A percentile compares a stretch with the other conserved stretches of the same genome.
Conservation (phyloP, 208 protist genomes). For the Acanthamoeba castellanii region DNA sequence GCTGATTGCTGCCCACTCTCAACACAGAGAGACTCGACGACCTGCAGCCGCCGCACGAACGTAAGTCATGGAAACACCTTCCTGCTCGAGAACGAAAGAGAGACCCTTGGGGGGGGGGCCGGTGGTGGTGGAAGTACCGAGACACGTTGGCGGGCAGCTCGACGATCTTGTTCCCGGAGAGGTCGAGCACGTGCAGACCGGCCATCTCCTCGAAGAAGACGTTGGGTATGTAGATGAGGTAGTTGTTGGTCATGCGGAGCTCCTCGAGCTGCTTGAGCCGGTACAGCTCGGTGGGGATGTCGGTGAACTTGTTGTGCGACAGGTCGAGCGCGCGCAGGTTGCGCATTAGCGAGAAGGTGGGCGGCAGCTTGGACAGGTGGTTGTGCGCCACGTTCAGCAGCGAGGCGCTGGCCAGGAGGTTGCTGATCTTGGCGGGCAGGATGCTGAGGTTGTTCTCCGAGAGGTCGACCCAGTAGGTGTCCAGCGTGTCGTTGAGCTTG, state of each 20-base stretch:
- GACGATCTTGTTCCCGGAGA: constrained; percentile 8
- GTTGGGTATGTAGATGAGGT: constrained; percentile 52
- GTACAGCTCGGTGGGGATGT: constrained; percentile 47
- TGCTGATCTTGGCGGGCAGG: not conserved
- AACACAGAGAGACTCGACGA: not conserved
- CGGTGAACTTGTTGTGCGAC: constrained; percentile 25
- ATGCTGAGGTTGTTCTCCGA: not conserved
- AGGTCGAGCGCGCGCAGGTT: constrained; percentile 42
- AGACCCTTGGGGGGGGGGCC: too few species aligned
- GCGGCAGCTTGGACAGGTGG: constrained; percentile 8
- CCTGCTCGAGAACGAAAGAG: too few species aligned
- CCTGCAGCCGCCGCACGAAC: not conserved
- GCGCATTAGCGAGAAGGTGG: constrained; percentile 29
- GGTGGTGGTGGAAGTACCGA: not conserved
- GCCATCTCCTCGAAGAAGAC: constrained; percentile 54
- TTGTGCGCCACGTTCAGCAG: constrained; percentile 22
- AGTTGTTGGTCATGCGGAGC: constrained; percentile 54
- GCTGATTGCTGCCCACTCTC: constrained; percentile 23
- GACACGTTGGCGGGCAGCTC: constrained; percentile 11
- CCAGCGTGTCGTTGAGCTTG: constrained; percentile 16
- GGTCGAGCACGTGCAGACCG: not conserved
- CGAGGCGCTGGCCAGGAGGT: not conserved
- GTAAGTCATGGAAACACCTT: not conserved
- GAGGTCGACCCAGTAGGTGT: constrained; percentile 1
- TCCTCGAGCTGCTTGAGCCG: constrained; percentile 35